Evolutionary conservation across 148 eudicot genomes (phyloP), one percentile per base, ranked within the genome.

Genomic region (Oxyria digyna): DNA sequence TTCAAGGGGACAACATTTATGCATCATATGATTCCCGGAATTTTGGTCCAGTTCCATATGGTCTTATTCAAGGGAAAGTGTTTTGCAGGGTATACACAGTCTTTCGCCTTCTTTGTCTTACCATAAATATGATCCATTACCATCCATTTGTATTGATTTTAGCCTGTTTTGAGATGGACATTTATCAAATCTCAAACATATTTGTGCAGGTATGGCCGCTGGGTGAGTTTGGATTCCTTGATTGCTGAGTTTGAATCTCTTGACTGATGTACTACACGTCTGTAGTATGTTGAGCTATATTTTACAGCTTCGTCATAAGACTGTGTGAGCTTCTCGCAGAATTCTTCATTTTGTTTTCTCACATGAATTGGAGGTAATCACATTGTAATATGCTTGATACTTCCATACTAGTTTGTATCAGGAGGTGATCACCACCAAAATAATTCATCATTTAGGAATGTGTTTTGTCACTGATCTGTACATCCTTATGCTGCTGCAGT

Each of bases 1-100:
- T 91, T 74, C 97, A 89, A 68, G 97, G 97, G 42, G 97, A 91
- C 83, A 91, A 91, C 74, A 68, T 80, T 14, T 84, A 85, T 77
- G 81, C 86, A 13, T 91, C 97, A 38, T 79, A 75, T 26, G 97
- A 91, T 82, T 91, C 97, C 41, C 78, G 96, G 8, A 81, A 89
- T 57, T 78, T 79, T 66, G 97, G 97, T 26, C 87, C 97, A 46
- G 76, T 91, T 74, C 96, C 97, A 37, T 87, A 81, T 67, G 96
- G 89, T 38, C 88, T 91, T 74, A 78, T 91, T 72, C 77, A 77
- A 65, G 97, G 97, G 68, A 91, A 82, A 77, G 97, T 81, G 55
- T 85, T 77, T 69, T 85, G 73, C 42, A 85, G 97, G 84, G 97
- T 87, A 74, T 78, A 86, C 32, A 26, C 63, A 55, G 27, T 55